phyloP scores from a whole-genome alignment of 257 asterid species.

The Fraxinus anomala region DNA sequence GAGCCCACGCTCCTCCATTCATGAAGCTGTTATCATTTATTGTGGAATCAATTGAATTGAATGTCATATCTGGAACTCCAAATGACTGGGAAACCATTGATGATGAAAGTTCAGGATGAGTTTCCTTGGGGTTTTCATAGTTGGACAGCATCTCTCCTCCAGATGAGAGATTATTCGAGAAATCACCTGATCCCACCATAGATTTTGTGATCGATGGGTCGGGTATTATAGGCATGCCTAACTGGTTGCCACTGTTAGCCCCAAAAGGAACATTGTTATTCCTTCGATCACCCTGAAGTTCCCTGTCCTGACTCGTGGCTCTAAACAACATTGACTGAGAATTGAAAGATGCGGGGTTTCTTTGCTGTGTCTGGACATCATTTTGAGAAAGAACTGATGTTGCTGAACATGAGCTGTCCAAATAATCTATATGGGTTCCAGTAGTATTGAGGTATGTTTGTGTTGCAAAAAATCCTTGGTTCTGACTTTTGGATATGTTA shows the following conservation, averaged over 20 bases:
- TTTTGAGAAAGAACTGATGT: conserved; percentile 56
- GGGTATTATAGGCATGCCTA: conserved; percentile 68
- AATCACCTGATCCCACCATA: conserved; percentile 58
- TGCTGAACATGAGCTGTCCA: conserved; percentile 87
- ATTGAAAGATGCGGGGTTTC: conserved; percentile 70
- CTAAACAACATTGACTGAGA: conserved; percentile 68
- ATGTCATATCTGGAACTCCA: conserved; percentile 93
- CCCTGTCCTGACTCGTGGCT: conserved; percentile 61
- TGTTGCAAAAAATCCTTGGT: conserved; percentile 60
- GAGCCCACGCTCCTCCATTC: conserved; percentile 78
- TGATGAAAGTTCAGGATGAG: conserved; percentile 83
- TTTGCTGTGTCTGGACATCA: conserved; percentile 59
- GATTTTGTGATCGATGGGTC: conserved; percentile 58
- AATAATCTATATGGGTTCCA: conserved; percentile 70
- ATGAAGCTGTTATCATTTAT: conserved; percentile 67
- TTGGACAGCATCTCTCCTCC: conserved; percentile 67
- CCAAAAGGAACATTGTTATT: conserved; percentile 49
- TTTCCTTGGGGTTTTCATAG: conserved; percentile 68
- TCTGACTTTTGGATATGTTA: conserved; percentile 52
- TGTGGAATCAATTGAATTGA: conserved; percentile 79
- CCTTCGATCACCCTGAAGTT: conserved; percentile 66
- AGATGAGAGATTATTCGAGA: conserved; percentile 48
- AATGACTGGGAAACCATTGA: conserved; percentile 95
- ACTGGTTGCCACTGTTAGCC: conserved; percentile 58
- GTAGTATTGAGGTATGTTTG: conserved; percentile 49